These are phyloP conservation scores for Pichia thaimueangensis DNA, from an alignment of 805 yeast species.

Conservation along the genomic window DNA sequence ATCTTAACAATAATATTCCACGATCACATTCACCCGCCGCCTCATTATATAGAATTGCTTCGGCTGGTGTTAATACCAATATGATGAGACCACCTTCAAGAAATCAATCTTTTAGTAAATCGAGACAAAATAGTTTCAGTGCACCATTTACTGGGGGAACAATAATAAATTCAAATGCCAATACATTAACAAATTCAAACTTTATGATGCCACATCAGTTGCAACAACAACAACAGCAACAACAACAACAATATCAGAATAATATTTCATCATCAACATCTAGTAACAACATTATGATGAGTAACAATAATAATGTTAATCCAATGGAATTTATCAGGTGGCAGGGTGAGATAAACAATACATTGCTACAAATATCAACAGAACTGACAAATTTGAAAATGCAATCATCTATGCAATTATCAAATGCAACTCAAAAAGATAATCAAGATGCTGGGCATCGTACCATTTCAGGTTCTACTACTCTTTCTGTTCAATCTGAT, in stretches of 20 bases:
- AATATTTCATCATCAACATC: no score
- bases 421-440: no score
- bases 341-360: conserved; percentile 47
- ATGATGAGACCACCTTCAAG: conserved; percentile 27
- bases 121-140: conserved; percentile 12
- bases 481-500: conserved; percentile 1
- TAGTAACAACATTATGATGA: no score
- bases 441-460: conserved; percentile 4
- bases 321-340: conserved; percentile 39
- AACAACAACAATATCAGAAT: no score
- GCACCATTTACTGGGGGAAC: no score
- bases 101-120: conserved; percentile 19
- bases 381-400: conserved; percentile 28
- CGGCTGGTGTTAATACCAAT: conserved; percentile 24
- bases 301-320: not conserved
- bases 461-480: conserved; percentile 11
- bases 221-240: no score
- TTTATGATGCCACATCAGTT: no score
- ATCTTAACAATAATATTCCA: not conserved
- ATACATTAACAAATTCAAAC: no score
- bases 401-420: not conserved
- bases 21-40: conserved; percentile 31
- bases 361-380: conserved; percentile 38
- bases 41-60: conserved; percentile 28
- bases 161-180: no score